These are phyloP conservation scores for Gnomoniopsis sp. DNA, from an alignment of 2,329 filamentous ascomycete genomes.

Conservation along the genomic window DNA sequence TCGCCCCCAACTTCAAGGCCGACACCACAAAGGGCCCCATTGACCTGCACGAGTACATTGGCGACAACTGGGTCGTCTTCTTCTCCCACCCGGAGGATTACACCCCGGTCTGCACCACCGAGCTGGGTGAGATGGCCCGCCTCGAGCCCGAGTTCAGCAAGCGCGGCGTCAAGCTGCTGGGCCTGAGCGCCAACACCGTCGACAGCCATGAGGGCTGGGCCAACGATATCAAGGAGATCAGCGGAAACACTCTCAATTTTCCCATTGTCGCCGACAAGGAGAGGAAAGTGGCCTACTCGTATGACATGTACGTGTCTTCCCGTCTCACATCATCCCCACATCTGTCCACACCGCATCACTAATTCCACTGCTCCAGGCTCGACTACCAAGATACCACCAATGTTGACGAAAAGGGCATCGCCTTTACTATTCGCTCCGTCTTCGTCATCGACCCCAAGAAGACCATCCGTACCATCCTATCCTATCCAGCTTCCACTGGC, in stretches of 20 bases:
- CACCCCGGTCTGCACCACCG: conserved; percentile 93
- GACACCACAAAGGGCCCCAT: conserved; percentile 76
- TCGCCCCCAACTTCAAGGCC: conserved; percentile 79
- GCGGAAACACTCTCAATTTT: conserved; percentile 66
- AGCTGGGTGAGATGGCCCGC: conserved; percentile 90
- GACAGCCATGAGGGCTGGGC: conserved; percentile 86
- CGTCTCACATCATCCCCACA: not conserved
- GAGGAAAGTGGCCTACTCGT: conserved; percentile 70
- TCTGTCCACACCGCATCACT: not conserved
- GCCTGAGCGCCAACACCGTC: conserved; percentile 82
- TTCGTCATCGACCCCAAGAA: conserved; percentile 94
- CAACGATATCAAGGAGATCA: conserved; percentile 80
- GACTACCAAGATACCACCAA: conserved; percentile 80
- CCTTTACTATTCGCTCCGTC: conserved; percentile 91
- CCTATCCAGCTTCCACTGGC: conserved; percentile 88
- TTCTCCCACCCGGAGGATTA: conserved; percentile 89
- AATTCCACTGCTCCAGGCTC: conserved; percentile 44
- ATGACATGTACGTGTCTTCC: conserved; percentile 64
- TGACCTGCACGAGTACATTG: conserved; percentile 79
- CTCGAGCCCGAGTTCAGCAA: conserved; percentile 83
- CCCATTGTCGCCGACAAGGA: conserved; percentile 80
- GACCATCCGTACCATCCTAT: conserved; percentile 88
- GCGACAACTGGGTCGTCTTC: conserved; percentile 74
- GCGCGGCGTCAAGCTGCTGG: conserved; percentile 87
- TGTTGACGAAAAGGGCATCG: conserved; percentile 77